Evolutionary conservation across 2,329 filamentous ascomycete species (phyloP), one percentile per base, ranked within the genome.

Genomic region (Pestalotiopsis sp.): DNA sequence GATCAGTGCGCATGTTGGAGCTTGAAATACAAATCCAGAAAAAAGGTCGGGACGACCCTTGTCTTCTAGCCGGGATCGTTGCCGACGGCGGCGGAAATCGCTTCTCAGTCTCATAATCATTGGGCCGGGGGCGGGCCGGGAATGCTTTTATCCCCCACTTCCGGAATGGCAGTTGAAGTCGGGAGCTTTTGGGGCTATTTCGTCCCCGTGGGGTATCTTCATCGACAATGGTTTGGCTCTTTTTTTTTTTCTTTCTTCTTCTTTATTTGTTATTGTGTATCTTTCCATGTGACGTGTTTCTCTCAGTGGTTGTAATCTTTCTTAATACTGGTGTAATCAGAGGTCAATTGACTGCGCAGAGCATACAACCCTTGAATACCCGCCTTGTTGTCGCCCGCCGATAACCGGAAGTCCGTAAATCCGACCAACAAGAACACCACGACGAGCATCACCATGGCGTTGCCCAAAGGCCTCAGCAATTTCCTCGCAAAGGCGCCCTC

Each of bases 401-500:
- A 14, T 52, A 59, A 36, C 13, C 57, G 17, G 27, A 23, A 59
- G 13, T 25, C 57, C 23, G 13, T 13, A 36, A 27, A 25, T 20
- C 23, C 57, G 23, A 58, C 56, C 17, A 58, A 58, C 20, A 7
- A 31, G 27, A 31, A 31, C 27, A 31, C 27, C 6, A 31, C 27
- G 27, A 23, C 58, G 14, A 20, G 12, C 17, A 36, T 49, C 72
- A 80, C 68, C 6, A 88, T 87, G 84, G 79, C 83, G 59, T 81
- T 89, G 64, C 86, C 87, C 31, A 89, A 88, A 77, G 94, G 94
- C 76, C 85, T 95, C 71, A 89, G 90, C 74, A 88, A 91, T 76
- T 90, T 97, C 74, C 90, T 97, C 70, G 83, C 90, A 76, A 97
- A 96, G 81, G 84, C 90, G 27, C 92, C 94, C 56, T 88, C 90